Conservation (phyloP, 208 protist genomes). For the Angomonas deanei region DNA sequence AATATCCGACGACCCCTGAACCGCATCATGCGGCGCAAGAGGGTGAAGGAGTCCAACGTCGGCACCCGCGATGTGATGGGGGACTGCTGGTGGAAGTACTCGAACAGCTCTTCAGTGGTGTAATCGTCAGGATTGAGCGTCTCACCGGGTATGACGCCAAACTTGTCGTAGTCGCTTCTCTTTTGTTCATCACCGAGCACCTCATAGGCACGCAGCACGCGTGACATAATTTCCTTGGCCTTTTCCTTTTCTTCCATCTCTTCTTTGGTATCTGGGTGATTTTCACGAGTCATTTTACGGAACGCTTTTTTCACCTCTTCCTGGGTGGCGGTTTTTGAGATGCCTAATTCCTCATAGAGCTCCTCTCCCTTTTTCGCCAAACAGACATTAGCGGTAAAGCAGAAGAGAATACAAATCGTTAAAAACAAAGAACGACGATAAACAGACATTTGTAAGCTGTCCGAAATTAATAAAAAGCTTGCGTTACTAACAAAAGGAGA, state of each 20-base stretch:
- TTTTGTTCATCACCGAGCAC: slow-evolving; percentile 69
- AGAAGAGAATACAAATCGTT: slow-evolving; percentile 13
- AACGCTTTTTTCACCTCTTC: slow-evolving; percentile 79
- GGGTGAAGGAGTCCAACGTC: slow-evolving; percentile 32
- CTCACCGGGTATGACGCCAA: slow-evolving; percentile 65
- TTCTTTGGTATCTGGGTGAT: slow-evolving; percentile 90
- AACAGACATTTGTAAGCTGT: too few species aligned
- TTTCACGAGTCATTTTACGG: slow-evolving; percentile 51
- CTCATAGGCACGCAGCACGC: slow-evolving; percentile 75
- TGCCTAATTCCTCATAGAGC: slow-evolving; percentile 70
- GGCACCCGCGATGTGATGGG: slow-evolving; percentile 76
- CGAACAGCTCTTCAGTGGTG: slow-evolving; percentile 58
- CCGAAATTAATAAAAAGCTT: background rate
- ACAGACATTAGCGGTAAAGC: slow-evolving; percentile 4
- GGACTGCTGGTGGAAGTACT: slow-evolving; percentile 57
- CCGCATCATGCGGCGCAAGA: slow-evolving; percentile 40
- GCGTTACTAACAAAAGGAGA: slow-evolving; percentile 6
- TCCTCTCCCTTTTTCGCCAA: slow-evolving; percentile 23
- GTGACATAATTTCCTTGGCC: slow-evolving; percentile 79
- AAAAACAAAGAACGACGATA: too few species aligned
- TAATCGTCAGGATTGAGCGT: slow-evolving; percentile 30
- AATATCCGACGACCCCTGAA: slow-evolving; percentile 68
- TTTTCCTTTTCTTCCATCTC: slow-evolving; percentile 71
- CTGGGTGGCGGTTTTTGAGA: slow-evolving; percentile 39
- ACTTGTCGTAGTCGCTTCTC: slow-evolving; percentile 62